phyloP scores from a whole-genome alignment of 73 alveolate species.

The Paramecium octaurelia region DNA sequence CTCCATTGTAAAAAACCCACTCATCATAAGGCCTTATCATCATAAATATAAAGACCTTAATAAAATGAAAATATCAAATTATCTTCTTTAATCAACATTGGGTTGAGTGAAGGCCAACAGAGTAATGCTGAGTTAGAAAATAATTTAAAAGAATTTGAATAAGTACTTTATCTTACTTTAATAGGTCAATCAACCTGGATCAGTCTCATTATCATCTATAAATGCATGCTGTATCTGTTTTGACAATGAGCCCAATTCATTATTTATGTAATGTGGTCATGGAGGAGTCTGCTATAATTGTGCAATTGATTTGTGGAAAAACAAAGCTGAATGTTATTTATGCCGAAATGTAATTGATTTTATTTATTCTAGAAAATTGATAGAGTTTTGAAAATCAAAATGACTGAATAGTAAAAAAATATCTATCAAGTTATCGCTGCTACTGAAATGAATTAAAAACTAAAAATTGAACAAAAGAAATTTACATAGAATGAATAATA shows the following conservation, averaged over 20 bases:
- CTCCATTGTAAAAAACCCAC: background rate
- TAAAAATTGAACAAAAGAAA: background rate
- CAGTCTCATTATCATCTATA: background rate
- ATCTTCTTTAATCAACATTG: background rate
- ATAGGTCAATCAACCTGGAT: background rate
- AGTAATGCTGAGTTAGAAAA: background rate
- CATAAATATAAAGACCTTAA: background rate
- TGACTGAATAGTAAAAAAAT: background rate
- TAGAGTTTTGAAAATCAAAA: background rate
- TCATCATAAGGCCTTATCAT: background rate
- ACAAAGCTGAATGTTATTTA: constrained; percentile 11
- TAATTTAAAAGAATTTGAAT: background rate
- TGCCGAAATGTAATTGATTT: constrained; percentile 25
- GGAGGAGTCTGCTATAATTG: constrained; percentile 60
- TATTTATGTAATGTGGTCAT: constrained; percentile 60
- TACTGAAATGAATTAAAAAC: background rate
- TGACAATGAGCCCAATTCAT: constrained; percentile 50
- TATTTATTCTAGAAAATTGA: background rate
- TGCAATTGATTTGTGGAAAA: constrained; percentile 59
- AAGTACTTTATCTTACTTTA: background rate
- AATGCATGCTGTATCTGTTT: constrained; percentile 47
- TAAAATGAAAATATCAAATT: background rate
- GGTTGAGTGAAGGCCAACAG: background rate
- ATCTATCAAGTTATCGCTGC: background rate
- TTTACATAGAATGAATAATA: background rate